These are phyloP conservation scores for Ambrosia hybrid DNA, from an alignment of 140 eudicot genomes.

Conservation along the genomic window DNA sequence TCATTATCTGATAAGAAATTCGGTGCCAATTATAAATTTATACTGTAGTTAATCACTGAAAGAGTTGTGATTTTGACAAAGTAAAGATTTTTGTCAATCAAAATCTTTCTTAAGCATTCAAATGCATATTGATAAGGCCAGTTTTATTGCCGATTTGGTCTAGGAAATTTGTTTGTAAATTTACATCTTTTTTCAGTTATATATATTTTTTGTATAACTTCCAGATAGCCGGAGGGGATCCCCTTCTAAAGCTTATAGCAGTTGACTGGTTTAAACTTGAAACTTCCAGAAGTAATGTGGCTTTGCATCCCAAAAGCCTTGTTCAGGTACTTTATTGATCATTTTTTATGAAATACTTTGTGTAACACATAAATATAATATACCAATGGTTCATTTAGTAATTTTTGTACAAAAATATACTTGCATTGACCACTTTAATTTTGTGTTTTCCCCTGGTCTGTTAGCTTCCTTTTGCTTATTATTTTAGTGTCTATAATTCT, in stretches of 20 bases:
- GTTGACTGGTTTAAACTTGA: slow-evolving; percentile 97
- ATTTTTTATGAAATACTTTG: not conserved
- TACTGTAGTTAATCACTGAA: not conserved
- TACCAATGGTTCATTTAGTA: not conserved
- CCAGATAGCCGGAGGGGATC: slow-evolving; percentile 92
- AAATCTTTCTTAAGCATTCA: not conserved
- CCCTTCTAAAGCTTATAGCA: slow-evolving; percentile 92
- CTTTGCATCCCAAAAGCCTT: slow-evolving; percentile 83
- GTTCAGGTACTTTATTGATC: slow-evolving; percentile 63
- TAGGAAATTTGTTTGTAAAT: not conserved
- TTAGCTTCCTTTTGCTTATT: not conserved
- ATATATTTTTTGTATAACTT: slow-evolving; percentile 6
- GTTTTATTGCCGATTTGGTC: not conserved
- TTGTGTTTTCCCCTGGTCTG: not conserved
- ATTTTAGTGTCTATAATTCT: not conserved
- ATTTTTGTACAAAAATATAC: not conserved
- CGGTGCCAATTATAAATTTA: no score
- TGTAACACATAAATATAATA: not conserved
- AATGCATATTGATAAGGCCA: not conserved
- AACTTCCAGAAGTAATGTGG: slow-evolving; percentile 53
- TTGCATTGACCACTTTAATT: not conserved
- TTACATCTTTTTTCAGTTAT: not conserved
- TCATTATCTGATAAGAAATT: no score
- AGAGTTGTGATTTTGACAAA: not conserved
- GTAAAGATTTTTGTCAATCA: not conserved